Base-by-base conservation (phyloP, 768 basidiomycete genomes). In the Pleurotus pulmonarius region DNA sequence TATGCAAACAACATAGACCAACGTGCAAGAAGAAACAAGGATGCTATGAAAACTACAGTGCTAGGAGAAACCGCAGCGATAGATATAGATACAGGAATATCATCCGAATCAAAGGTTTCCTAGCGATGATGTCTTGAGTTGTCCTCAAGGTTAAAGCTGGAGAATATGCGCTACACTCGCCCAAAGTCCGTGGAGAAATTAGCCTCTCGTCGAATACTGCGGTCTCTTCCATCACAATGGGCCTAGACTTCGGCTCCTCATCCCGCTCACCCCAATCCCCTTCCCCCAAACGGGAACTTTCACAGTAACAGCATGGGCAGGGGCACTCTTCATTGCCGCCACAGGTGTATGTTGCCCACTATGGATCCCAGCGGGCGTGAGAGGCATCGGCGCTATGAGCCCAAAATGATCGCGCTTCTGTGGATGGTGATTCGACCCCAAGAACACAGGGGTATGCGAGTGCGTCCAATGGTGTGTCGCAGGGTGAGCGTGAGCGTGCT, bases 281-380 rank as follows among this genome's bases (percentile, higher is more conserved):
- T 16, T 39, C 22, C 51, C 51, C n/a, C 15, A 39, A 18, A 53
- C 20, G 12, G 51, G 51, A 16, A 53, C 51, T n/a, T 39, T 39
- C 51, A 53, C 51, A 4, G 51, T 53, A 9, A 53, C 51, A 39
- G 26, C 51, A 4, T 53, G 51, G 24, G 51, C 51, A 53, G 51
- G 51, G 41, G 51, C 51, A 22, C 51, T 53, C 51, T 53, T 53
- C 51, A 53, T 43, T 22, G 37, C n/a, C 39, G 38, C 39, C 2
- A 39, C 39, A 6, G 51, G 51, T 20, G 51, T 53, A 39, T 39
- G 39, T 9, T 40, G 37, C 16, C 51, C 51, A 20, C 20, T 49
- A 29, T 44, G 41, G 7, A 16, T n/a, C 1, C 15, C 29, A 15
- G 13, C 15, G 11, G 48, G 48, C 8, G 48, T 49, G 9, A n/a